Conservation (phyloP, 805 yeast genomes). For the Saccharomycopsis sp. region DNA sequence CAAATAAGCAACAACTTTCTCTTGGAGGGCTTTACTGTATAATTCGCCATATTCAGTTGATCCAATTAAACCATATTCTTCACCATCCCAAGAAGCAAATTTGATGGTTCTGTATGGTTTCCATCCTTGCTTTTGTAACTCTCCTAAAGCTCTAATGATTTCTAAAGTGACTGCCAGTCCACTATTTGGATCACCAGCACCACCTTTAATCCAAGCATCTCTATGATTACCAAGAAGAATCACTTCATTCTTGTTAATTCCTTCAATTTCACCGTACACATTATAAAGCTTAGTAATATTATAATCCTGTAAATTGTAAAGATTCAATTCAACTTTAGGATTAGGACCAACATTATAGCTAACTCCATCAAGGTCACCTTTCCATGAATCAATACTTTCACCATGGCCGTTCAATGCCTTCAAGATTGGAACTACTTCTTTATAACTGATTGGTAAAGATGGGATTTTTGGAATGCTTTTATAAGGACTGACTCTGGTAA, state of each 20-base stretch:
- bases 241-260: slow-evolving; percentile 40
- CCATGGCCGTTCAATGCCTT: slow-evolving; percentile 51
- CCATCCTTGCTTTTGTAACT: slow-evolving; percentile 40
- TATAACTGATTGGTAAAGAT: slow-evolving; percentile 55
- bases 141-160: slow-evolving; percentile 48
- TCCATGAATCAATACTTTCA: slow-evolving; percentile 30
- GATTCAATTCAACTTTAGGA: slow-evolving; percentile 34
- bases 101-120: slow-evolving; percentile 60
- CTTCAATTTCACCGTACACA: slow-evolving; percentile 51
- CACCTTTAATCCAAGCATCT: slow-evolving; percentile 74
- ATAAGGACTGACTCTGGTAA: slow-evolving; percentile 39
- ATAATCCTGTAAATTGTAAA: slow-evolving; percentile 52
- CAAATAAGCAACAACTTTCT: slow-evolving; percentile 52
- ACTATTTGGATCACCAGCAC: slow-evolving; percentile 72
- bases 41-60: slow-evolving; percentile 73
- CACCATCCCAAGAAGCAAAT: slow-evolving; percentile 77
- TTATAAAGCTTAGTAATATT: slow-evolving; percentile 52
- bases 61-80: slow-evolving; percentile 62
- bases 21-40: slow-evolving; percentile 33
- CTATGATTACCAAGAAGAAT: slow-evolving; percentile 67
- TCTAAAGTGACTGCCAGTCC: slow-evolving; percentile 62
- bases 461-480: slow-evolving; percentile 54
- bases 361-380: slow-evolving; percentile 33
- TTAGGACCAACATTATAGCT: slow-evolving; percentile 46
- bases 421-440: slow-evolving; percentile 55